A percentile compares a stretch with the other conserved stretches of the same genome.
phyloP scores from a whole-genome alignment of 2,329 filamentous ascomycete genomes.

The Fusarium transvaalense region DNA sequence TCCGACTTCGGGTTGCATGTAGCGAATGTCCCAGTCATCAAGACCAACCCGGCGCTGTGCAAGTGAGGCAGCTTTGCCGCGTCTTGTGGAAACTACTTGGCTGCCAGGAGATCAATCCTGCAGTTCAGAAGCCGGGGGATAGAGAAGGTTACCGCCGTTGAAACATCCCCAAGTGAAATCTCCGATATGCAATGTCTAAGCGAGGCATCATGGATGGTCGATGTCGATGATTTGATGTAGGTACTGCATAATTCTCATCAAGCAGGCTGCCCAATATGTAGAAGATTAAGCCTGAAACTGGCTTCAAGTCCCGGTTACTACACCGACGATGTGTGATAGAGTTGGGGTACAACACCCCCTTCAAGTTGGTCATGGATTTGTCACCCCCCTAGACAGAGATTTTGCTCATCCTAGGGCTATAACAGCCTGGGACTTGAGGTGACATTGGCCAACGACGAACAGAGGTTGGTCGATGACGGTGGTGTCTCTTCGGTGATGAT shows the following conservation, averaged over 20 bases:
- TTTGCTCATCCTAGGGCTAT: constrained; percentile 39
- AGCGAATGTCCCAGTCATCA: constrained; percentile 17
- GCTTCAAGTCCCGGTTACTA: constrained; percentile 36
- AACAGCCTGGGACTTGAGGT: constrained; percentile 36
- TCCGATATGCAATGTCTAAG: constrained; percentile 47
- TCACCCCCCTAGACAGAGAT: constrained; percentile 35
- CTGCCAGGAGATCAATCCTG: constrained; percentile 10
- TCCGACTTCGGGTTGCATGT: constrained; percentile 28
- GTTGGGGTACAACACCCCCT: constrained; percentile 20
- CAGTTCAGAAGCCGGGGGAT: constrained; percentile 17
- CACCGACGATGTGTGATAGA: constrained; percentile 41
- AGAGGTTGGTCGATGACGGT: constrained; percentile 36
- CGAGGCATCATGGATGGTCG: constrained; percentile 37
- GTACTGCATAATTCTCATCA: constrained; percentile 24
- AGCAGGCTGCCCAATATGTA: constrained; percentile 42
- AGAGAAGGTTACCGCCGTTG: constrained; percentile 26
- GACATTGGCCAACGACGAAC: constrained; percentile 40
- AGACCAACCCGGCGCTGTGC: constrained; percentile 24
- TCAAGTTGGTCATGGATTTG: constrained; percentile 47
- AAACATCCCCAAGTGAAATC: constrained; percentile 45
- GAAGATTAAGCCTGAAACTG: constrained; percentile 37
- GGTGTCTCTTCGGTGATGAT: constrained; percentile 37
- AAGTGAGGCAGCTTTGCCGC: constrained; percentile 23
- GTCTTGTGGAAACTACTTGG: background rate
- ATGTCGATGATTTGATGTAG: constrained; percentile 31